These are phyloP conservation scores for Vitis rupestris DNA, from an alignment of 164 flowering plant species.

Conservation along the genomic window DNA sequence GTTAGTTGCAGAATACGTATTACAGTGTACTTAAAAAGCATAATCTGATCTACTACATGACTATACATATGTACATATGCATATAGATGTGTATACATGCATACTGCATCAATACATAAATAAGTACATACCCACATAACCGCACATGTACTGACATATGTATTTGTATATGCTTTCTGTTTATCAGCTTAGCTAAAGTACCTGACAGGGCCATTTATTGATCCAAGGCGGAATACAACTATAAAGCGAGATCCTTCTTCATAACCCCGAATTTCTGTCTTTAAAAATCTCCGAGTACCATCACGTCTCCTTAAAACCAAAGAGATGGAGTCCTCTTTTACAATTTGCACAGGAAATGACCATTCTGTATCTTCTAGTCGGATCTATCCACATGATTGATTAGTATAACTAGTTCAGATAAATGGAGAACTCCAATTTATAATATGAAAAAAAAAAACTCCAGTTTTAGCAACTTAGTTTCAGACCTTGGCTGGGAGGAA, in stretches of 20 bases:
- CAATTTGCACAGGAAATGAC: conserved; percentile 81
- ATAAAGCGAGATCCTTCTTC: conserved; percentile 97
- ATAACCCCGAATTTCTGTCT: conserved; percentile 86
- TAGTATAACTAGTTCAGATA: too few relatives aligned
- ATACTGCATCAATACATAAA: not conserved
- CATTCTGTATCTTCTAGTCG: conserved; percentile 78
- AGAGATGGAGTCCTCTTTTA: conserved; percentile 74
- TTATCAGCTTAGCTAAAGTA: conserved; percentile 17
- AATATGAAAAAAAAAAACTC: not conserved
- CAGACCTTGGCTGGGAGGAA: too few relatives aligned
- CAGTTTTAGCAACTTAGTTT: too few relatives aligned
- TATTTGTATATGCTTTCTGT: too few relatives aligned
- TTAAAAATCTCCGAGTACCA: conserved; percentile 58
- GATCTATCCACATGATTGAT: conserved; percentile 38
- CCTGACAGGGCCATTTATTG: conserved; percentile 81
- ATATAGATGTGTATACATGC: not conserved
- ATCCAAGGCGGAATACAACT: conserved; percentile 86
- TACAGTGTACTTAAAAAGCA: not conserved
- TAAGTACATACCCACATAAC: too few relatives aligned
- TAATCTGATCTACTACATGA: not conserved
- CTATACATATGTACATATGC: not conserved
- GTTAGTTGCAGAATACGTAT: conserved; percentile 3
- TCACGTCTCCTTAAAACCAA: conserved; percentile 54
- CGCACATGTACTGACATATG: too few relatives aligned
- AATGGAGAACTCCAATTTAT: not conserved